A percentile compares a stretch with the other conserved stretches of the same genome.
These are phyloP conservation scores for Hygrocybe punicea DNA, from an alignment of 768 basidiomycete species.

Conservation along the genomic window DNA sequence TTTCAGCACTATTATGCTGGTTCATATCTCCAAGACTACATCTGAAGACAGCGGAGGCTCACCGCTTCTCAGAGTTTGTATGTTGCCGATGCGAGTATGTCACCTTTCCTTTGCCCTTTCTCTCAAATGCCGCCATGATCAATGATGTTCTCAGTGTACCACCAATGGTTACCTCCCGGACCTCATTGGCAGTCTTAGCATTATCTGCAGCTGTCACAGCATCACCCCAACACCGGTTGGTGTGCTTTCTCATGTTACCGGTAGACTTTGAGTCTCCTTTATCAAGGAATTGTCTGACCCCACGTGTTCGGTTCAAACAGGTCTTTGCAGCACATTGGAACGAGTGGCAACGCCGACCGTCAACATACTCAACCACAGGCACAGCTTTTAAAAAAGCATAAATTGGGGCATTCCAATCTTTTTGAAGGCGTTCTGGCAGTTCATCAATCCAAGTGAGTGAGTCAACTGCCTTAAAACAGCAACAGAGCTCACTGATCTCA, in stretches of 20 bases:
- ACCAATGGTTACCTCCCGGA: constrained; percentile 3
- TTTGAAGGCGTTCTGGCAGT: constrained; percentile 33
- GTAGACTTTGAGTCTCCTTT: constrained; percentile 26
- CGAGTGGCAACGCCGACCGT: constrained; percentile 20
- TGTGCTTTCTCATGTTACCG: constrained; percentile 30
- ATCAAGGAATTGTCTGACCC: constrained; percentile 13
- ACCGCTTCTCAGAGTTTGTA: constrained; percentile 24
- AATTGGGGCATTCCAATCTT: no score
- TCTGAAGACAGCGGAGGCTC: not conserved
- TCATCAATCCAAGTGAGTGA: constrained; percentile 12
- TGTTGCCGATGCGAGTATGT: constrained; percentile 28
- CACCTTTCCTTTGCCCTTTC: constrained; percentile 27
- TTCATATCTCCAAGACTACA: not conserved
- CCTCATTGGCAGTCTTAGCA: constrained; percentile 2
- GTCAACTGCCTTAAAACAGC: no score
- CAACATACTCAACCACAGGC: constrained; percentile 17
- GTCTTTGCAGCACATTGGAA: constrained; percentile 25
- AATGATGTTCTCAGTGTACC: constrained; percentile 10
- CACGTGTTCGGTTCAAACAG: constrained; percentile 14
- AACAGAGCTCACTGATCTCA: no score
- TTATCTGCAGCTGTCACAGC: constrained; percentile 14
- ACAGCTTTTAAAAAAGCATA: constrained; percentile 35
- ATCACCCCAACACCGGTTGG: constrained; percentile 33
- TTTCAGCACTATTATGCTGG: constrained; percentile 24
- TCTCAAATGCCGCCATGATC: constrained; percentile 31